Evolutionary conservation across 768 basidiomycete genomes (phyloP).

Genomic region (Boletus subcaerulescens): DNA sequence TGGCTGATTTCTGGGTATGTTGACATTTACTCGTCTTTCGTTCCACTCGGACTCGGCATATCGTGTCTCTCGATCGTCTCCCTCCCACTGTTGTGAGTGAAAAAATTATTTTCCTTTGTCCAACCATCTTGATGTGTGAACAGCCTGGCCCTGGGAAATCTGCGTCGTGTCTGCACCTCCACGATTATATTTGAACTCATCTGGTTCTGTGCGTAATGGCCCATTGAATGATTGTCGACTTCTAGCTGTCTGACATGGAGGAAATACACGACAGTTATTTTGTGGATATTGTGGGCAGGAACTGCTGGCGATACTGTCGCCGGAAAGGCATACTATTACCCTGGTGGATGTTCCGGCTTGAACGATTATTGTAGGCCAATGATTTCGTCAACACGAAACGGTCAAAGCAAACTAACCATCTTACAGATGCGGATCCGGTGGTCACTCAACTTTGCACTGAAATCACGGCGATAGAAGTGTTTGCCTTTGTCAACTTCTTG

Average conservation of each 20-base stretch:
- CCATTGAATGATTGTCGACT: no score
- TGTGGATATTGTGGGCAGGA: constrained; percentile 25
- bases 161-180: constrained; percentile 15
- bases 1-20: constrained; percentile 8
- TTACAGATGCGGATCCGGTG: constrained; percentile 2
- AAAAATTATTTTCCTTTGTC: background rate
- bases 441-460: constrained; percentile 17
- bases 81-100: constrained; percentile 26
- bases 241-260: background rate
- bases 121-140: background rate
- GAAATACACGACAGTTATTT: constrained; percentile 8
- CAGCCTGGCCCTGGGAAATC: constrained; percentile 18
- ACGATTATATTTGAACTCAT: constrained; percentile 25
- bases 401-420: background rate
- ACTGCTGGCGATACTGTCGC: constrained; percentile 12
- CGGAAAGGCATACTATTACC: constrained; percentile 8
- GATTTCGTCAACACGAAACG: background rate
- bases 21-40: constrained; percentile 2
- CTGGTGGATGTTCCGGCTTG: constrained; percentile 12
- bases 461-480: constrained; percentile 17
- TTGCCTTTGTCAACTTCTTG: constrained; percentile 24
- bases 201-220: constrained; percentile 24
- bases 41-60: constrained; percentile 14
- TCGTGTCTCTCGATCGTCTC: constrained; percentile 16
- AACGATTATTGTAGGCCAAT: constrained; percentile 7